Conservation (phyloP, 331 rosid genomes). For the Acacia pycnantha region DNA sequence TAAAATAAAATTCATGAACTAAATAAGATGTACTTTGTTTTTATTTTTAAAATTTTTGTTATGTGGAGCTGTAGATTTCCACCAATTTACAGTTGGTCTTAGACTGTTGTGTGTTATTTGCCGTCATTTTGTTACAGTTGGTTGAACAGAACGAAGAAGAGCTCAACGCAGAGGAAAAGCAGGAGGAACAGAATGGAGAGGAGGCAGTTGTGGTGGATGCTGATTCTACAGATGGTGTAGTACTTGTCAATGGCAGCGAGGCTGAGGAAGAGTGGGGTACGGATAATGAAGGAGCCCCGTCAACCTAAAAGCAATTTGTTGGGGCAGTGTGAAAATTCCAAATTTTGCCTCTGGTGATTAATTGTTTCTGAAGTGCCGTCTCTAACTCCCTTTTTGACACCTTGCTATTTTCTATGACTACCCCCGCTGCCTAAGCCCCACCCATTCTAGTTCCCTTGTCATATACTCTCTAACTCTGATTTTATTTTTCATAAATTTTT, state of each 20-base stretch:
- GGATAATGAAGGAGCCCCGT: slow-evolving; percentile 75
- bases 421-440: slow-evolving; percentile 25
- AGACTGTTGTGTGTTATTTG: slow-evolving; percentile 17
- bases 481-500: no score
- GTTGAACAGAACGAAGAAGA: slow-evolving; percentile 44
- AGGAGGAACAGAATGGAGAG: slow-evolving; percentile 62
- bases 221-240: slow-evolving; percentile 86
- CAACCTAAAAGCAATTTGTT: slow-evolving; percentile 74
- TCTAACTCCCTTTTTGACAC: slow-evolving; percentile 59
- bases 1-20: slow-evolving; percentile 19
- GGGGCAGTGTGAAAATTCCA: slow-evolving; percentile 76
- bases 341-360: slow-evolving; percentile 91
- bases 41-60: background rate
- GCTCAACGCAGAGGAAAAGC: slow-evolving; percentile 28
- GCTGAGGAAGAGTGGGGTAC: slow-evolving; percentile 94
- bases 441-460: slow-evolving; percentile 9
- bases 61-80: background rate
- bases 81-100: background rate
- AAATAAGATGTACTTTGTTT: background rate
- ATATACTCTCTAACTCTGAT: background rate
- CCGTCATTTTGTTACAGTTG: slow-evolving; percentile 30
- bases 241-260: slow-evolving; percentile 77
- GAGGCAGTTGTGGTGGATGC: slow-evolving; percentile 92
- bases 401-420: slow-evolving; percentile 46
- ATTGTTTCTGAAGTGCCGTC: slow-evolving; percentile 79